phyloP scores from a whole-genome alignment of 306 rosid genomes.

The Styphnolobium japonicum region DNA sequence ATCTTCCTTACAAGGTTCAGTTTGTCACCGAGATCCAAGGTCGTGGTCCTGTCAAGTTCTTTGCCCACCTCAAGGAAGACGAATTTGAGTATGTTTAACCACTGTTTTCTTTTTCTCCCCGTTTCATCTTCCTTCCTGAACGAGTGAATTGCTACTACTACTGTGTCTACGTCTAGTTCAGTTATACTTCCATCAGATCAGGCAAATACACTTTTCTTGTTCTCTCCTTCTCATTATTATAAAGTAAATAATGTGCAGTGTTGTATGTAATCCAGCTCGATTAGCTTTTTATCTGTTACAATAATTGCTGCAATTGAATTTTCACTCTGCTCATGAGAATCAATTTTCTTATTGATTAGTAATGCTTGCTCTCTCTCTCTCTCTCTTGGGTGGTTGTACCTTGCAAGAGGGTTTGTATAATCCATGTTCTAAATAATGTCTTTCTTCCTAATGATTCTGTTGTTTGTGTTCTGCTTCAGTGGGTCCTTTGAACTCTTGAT shows the following conservation, averaged over 20 bases:
- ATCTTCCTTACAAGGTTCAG: constrained; percentile 79
- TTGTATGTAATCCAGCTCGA: constrained; percentile 9
- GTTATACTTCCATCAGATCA: background rate
- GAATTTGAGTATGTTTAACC: constrained; percentile 70
- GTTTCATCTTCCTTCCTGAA: background rate
- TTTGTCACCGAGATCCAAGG: constrained; percentile 60
- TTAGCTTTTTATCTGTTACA: background rate
- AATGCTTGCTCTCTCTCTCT: background rate
- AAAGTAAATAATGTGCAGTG: background rate
- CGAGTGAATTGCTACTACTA: background rate
- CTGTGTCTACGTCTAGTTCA: background rate
- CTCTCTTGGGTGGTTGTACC: background rate
- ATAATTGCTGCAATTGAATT: too few species aligned
- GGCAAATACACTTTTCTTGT: background rate
- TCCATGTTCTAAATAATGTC: background rate
- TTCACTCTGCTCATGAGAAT: too few species aligned
- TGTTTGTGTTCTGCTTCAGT: background rate
- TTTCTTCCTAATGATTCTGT: background rate
- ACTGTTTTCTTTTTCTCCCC: background rate
- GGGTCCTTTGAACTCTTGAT: background rate
- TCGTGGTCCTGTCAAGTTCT: constrained; percentile 81
- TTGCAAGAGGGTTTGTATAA: background rate
- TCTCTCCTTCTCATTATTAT: background rate
- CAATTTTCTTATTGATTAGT: background rate
- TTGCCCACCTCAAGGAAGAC: constrained; percentile 88